Evolutionary conservation across 1,284 basidiomycete species (phyloP).

Genomic region (Meripilus lineatus): DNA sequence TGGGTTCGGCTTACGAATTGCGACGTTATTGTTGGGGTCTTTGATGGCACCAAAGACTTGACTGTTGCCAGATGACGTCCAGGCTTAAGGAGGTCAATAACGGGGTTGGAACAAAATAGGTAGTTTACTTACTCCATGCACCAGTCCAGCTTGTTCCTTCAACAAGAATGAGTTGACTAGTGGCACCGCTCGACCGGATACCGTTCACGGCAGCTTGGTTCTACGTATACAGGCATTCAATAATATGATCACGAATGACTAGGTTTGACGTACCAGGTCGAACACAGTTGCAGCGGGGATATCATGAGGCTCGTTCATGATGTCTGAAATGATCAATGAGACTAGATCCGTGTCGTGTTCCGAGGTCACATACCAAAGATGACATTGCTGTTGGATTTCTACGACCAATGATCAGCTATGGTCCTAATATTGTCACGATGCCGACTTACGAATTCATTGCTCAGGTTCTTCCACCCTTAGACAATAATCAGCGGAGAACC

Average conservation of each 20-base stretch:
- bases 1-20: constrained; percentile 38
- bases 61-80: constrained; percentile 54
- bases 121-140: constrained; percentile 26
- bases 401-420: too few species aligned
- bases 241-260: constrained; percentile 1
- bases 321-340: constrained; percentile 21
- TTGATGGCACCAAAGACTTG: constrained; percentile 46
- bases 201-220: constrained; percentile 62
- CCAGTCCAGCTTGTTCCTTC: constrained; percentile 41
- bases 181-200: constrained; percentile 56
- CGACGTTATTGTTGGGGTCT: constrained; percentile 59
- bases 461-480: constrained; percentile 53
- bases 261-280: constrained; percentile 32
- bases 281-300: constrained; percentile 45
- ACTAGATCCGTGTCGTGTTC: neutral
- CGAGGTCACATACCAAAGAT: constrained; percentile 40
- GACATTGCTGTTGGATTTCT: constrained; percentile 48
- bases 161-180: constrained; percentile 42
- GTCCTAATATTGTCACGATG: constrained; percentile 3
- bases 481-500: neutral
- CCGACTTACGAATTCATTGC: constrained; percentile 46
- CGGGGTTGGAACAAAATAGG: neutral
- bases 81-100: too few species aligned
- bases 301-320: constrained; percentile 61
- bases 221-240: constrained; percentile 19